Evolutionary conservation across 108 stramenopile genomes (phyloP), one percentile per base, ranked within the genome.

Genomic region (Skeletonema grethae): DNA sequence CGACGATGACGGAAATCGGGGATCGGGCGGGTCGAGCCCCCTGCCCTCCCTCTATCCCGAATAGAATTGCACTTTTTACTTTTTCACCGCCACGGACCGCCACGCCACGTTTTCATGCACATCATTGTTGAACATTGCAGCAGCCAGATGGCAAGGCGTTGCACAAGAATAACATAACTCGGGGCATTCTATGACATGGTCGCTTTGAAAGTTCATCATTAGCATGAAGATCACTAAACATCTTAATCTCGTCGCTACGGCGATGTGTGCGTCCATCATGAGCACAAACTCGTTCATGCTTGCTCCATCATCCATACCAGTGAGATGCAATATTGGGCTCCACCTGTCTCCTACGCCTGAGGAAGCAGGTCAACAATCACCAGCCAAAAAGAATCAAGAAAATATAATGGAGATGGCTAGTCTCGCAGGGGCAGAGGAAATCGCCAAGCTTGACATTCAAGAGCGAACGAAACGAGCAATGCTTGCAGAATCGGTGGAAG

Each of bases 401-500:
- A 61, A 30, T 30, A 43, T 38, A 7, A 64, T 77, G 69, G 77
- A 79, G 36, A 53, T 43, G 24, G 59, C 77, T 9, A 67, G 66
- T 11, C 20, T 66, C 38, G 55, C 50, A 5, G 77, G 77, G 13
- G 77, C 70, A 6, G 11, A 72, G 3, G 70, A 58, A 6, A 72
- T 79, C 13, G 22, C 70, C 22, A 67, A 62, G 35, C 31, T 79
- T 22, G 60, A 67, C 36, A 39, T 82, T 6, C 46, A 67, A 8
- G 83, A 84, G 65, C 79, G 87, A 61, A 76, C 87, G 4, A 83
- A 81, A 57, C 63, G 87, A 24, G 87, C 87, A 20, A 82, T 87
- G 82, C 57, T 87, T 45, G 87, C 87, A 22, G 87, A 87, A 58
- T 73, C 63, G 10, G 69, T 85, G 16, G 87, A 87, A 73, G 84